phyloP scores from a whole-genome alignment of 306 rosid genomes.

The Vigna unguiculata region DNA sequence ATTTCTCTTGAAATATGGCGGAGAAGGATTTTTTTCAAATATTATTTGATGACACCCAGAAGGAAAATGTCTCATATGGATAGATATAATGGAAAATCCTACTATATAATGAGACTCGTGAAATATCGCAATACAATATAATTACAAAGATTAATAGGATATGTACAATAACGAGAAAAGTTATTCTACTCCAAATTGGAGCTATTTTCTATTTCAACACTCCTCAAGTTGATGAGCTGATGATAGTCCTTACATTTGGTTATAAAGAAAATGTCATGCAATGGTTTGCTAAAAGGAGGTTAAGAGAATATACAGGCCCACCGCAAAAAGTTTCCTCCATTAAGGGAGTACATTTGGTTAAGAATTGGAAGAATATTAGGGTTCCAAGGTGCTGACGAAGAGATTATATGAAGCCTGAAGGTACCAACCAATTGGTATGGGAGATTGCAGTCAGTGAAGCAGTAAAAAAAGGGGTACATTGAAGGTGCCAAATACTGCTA shows the following conservation, averaged over 20 bases:
- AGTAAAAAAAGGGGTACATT: background rate
- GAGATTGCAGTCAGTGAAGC: background rate
- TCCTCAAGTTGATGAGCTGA: background rate
- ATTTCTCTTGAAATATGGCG: background rate
- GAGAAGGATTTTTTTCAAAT: background rate
- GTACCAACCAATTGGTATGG: background rate
- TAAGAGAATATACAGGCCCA: background rate
- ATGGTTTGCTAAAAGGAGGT: background rate
- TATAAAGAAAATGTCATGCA: background rate
- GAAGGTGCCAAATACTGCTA: background rate
- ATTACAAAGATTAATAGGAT: background rate
- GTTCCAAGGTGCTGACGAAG: background rate
- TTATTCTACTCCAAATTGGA: background rate
- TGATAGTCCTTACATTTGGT: background rate
- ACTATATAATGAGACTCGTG: background rate
- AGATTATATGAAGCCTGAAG: background rate
- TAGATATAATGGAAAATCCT: background rate
- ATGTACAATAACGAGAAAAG: background rate
- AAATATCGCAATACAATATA: background rate
- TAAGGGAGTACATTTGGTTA: background rate
- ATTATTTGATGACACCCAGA: background rate
- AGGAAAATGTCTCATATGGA: background rate
- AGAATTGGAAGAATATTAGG: background rate
- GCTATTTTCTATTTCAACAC: background rate
- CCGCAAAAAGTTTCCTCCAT: background rate